Base-by-base conservation (phyloP, 352 stramenopile genomes). In the Globisporangium ultimum region DNA sequence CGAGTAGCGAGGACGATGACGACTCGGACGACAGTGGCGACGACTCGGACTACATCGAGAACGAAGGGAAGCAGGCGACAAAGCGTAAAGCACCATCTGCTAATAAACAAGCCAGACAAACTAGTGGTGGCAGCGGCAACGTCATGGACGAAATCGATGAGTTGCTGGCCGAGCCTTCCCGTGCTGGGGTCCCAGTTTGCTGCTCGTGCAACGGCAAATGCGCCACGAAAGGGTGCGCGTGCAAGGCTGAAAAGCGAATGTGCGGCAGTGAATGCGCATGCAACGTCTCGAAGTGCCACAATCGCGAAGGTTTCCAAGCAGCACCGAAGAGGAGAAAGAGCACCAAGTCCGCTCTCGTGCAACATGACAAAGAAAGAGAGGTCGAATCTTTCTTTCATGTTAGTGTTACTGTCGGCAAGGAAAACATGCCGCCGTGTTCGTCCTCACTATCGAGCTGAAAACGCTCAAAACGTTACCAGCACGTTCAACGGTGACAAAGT, bases 131-230 rank as follows among this genome's bases (percentile, higher is more conserved):
- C 21, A 22, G 17, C 12, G 24, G 20, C 13, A 60, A 72, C 50
- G 52, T 68, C 5, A 76, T 87, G 71, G 65, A 86, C 28, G 79
- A 91, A 60, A 84, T 86, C 46, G 68, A 89, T 47, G 58, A 79
- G 40, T 40, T 87, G 14, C 64, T 88, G 11, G 72, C 74, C 17
- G 79, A 66, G 18, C 62, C 66, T n/a, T 76, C 71, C 0, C 50
- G 48, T 6, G 62, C 66, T 1, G 52, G 53, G 28, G 63, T 63
- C 21, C 73, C 45, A 20, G 57, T 71, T 14, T 90, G 80, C 38
- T 92, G 82, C 42, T 74, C 67, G 9, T 92, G 84, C 55, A 75
- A 78, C 20, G 76, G 80, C n/a, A 93, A 90, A 58, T 92, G 82
- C 42, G 80, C 74, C 17, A 91, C 78, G 14, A 89, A 87, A 45